Evolutionary conservation across 345 rosid species (phyloP), one percentile per base, ranked within the genome.

Genomic region (Gossypium turneri): DNA sequence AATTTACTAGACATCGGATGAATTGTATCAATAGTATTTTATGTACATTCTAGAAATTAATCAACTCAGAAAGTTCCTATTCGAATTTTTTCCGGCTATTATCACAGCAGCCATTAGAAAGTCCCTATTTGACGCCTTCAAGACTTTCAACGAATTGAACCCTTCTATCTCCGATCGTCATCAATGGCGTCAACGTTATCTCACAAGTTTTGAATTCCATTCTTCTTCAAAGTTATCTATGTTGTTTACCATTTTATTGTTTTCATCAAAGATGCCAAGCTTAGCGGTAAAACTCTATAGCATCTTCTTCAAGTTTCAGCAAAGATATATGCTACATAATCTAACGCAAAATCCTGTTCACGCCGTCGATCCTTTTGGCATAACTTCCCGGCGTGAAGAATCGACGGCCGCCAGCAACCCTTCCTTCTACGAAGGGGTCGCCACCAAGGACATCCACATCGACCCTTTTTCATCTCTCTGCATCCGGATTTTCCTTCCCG

Each of bases 381-480:
- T 84, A 15, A 83, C 91, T 9, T 82, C 88, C 45, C 89, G 94
- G n/a, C 83, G 84, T 8, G 86, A 84, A 12, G 91, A 85, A 71
- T 76, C 90, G 58, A 80, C 82, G 25, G 69, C 86, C 44, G 76
- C 88, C 12, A 75, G 83, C 66, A 85, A 85, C 70, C 90, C 93
- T 9, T 85, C 94, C 4, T 89, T 88, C 79, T 44, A 80, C 66
- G 88, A 85, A 38, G 94, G 90, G 0, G 91, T 89, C 24, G 91
- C 92, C 7, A 89, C 92, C 58, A 91, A 91, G 78, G 97, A 91
- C 66, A 82, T 89, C 61, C 97, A 89, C 80, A 79, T 89, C 67
- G 92, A 89, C 80, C 85, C 91, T 1, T 84, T 81, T 60, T 86
- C 94, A 3, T 82, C 94, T 66, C 89, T 89, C 63, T 80, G 87